phyloP scores from a whole-genome alignment of 176 grass and related monocot genomes.

The Oryza meridionalis region DNA sequence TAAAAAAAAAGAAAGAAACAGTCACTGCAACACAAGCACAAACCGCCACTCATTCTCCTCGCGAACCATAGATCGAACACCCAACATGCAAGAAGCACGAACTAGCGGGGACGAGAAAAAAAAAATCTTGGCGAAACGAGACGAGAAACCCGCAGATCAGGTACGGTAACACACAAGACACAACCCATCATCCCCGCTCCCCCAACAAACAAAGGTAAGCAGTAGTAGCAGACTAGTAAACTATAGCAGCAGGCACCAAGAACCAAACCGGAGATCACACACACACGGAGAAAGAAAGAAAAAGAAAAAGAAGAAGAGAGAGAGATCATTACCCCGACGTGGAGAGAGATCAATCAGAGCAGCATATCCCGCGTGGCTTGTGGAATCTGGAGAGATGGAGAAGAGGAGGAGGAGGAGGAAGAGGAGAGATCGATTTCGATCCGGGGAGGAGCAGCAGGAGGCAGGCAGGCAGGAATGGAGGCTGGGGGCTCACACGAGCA shows the following conservation, averaged over 20 bases:
- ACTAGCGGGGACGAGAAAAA: neutral
- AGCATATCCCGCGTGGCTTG: neutral
- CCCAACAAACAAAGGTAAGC: neutral
- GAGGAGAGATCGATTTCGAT: neutral
- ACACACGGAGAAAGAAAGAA: no score
- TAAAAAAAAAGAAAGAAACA: no score
- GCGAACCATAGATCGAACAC: neutral
- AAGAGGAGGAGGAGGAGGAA: neutral
- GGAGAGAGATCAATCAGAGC: constrained; percentile 1
- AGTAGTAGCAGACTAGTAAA: no score
- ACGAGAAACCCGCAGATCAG: neutral
- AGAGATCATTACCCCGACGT: constrained; percentile 12
- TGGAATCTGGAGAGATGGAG: neutral
- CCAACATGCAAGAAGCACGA: neutral
- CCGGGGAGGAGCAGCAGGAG: neutral
- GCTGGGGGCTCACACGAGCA: neutral
- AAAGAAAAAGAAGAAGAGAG: neutral
- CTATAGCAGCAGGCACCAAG: neutral
- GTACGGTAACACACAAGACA: no score
- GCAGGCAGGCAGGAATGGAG: constrained; percentile 1
- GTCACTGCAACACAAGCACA: neutral
- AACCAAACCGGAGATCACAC: neutral
- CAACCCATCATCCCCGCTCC: neutral
- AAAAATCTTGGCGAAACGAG: neutral
- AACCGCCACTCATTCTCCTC: neutral